These are phyloP conservation scores for Phyllosticta capitalensis DNA, from an alignment of 2,329 filamentous ascomycete genomes.

Conservation along the genomic window DNA sequence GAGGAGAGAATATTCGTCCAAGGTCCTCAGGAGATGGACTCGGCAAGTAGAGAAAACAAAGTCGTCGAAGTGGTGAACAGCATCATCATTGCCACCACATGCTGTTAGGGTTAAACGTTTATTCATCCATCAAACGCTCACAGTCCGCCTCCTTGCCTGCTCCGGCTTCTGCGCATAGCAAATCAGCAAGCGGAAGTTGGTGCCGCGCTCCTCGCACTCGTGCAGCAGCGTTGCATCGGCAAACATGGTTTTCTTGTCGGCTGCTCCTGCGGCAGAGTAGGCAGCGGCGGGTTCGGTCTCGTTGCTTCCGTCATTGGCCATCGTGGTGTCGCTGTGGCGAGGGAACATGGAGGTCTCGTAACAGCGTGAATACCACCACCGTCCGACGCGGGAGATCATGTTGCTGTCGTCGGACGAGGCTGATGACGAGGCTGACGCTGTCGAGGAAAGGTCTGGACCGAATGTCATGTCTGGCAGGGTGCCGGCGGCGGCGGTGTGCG, in stretches of 20 bases:
- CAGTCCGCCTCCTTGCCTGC: constrained; percentile 37
- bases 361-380: constrained; percentile 94
- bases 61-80: no score
- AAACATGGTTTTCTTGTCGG: constrained; percentile 44
- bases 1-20: no score
- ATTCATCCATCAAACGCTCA: constrained; percentile 41
- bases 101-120: no score
- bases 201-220: constrained; percentile 80
- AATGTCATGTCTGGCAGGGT: constrained; percentile 43
- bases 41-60: no score
- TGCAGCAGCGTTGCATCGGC: constrained; percentile 61
- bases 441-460: constrained; percentile 39
- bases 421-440: neutral
- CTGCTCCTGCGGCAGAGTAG: constrained; percentile 1
- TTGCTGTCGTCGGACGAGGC: constrained; percentile 56
- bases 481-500: neutral
- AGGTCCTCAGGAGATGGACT: no score
- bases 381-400: constrained; percentile 81
- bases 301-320: constrained; percentile 29
- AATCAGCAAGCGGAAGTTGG: constrained; percentile 82
- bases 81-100: no score
- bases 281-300: constrained; percentile 20
- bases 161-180: constrained; percentile 78
- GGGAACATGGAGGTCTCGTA: constrained; percentile 52
- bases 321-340: constrained; percentile 32